phyloP scores from a whole-genome alignment of 768 basidiomycete species.

The Leucocoprinus sp. region DNA sequence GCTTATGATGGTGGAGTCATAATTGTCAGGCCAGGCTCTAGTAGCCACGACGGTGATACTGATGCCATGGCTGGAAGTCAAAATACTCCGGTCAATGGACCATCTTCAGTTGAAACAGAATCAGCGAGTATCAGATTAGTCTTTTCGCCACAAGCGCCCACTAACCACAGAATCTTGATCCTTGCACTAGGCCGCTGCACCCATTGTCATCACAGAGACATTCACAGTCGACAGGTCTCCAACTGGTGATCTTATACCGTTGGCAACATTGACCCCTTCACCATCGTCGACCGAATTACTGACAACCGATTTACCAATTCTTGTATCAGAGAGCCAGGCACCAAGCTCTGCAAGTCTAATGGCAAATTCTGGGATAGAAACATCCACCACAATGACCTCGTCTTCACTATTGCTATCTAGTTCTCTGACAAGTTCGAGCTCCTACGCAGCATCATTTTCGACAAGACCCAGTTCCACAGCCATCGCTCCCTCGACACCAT shows the following conservation, averaged over 20 bases:
- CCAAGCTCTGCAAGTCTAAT: neutral
- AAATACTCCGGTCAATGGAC: neutral
- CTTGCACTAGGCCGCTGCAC: neutral
- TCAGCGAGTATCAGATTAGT: neutral
- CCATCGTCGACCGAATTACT: neutral
- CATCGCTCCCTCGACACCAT: neutral
- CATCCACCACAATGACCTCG: conserved; percentile 1
- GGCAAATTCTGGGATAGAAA: conserved; percentile 1
- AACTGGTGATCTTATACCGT: neutral
- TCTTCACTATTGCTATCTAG: neutral
- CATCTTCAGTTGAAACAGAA: conserved; percentile 3
- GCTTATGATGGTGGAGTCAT: conserved; percentile 4
- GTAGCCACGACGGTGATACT: neutral
- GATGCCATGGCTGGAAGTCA: neutral
- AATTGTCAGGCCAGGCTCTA: conserved; percentile 5
- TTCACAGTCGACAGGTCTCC: neutral
- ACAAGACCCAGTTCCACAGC: conserved; percentile 5
- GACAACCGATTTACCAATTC: neutral
- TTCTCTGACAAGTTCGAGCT: neutral
- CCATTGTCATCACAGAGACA: conserved; percentile 3
- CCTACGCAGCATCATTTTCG: conserved; percentile 6
- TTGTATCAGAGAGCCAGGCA: conserved; percentile 10
- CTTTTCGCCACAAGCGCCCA: neutral
- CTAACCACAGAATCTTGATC: conserved; percentile 1
- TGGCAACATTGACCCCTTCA: neutral